Base-by-base conservation (phyloP, 495 filamentous ascomycete species). In the Aspergillus biplanus region DNA sequence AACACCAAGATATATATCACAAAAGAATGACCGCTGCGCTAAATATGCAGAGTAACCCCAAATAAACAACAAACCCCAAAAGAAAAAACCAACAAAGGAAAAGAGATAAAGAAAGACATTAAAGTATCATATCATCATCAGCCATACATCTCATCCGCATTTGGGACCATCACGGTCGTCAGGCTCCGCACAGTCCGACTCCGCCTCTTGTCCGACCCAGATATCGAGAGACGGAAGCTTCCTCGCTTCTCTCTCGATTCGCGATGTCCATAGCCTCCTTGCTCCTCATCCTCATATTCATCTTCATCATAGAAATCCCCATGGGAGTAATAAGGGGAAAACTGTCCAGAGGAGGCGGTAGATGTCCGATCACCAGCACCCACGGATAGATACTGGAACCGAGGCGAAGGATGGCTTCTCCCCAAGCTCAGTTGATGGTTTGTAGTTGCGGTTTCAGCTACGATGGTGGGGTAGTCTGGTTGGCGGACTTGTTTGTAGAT, bases 141-240 rank as follows among this genome's bases (percentile, higher is more conserved):
- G 49, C 71, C 71, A 65, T 76, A 80, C 15, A 80, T 69, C 21
- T 79, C 75, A 12, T 80, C 79, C 6, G 72, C 59, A 65, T 76
- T 71, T n/a, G 77, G 75, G 6, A 81, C 79, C 79, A 81, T 81
- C 1, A 69, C 66, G 56, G 74, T 63, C 47, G 76, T 79, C 75
- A 80, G 66, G 1, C 70, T 66, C 55, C 67, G 71, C 59, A 69
- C 61, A 31, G 65, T 47, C n/a, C 70, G 72, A 21, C 58, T 57
- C 27, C 66, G 57, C 53, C 65, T 73, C 56, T 68, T 71, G 61
- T 75, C 71, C 18, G 75, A 21, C 33, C 0, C 53, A n/a, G 5
- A 58, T 33, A 1, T 27, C 21, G 21, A 27, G 21, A 27, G 21
- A 27, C 21, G 21, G 21, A 31, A 57, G 27, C 21, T 33, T 7